Base-by-base conservation (phyloP, 305 asterid species). In the Fraxinus albicans region DNA sequence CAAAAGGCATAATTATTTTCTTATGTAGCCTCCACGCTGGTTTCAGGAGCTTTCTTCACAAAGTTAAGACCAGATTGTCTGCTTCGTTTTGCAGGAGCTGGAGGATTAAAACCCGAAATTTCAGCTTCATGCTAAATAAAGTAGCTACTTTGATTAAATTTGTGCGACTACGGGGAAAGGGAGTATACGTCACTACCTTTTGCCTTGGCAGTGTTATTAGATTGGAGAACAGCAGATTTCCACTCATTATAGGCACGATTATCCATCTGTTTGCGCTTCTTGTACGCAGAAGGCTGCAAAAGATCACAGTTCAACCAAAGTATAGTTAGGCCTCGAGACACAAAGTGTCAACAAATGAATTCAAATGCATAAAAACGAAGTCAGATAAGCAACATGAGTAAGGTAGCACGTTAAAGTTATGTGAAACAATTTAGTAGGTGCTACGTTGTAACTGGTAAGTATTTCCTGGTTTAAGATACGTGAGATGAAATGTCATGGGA, bases 181-280 rank as follows among this genome's bases (percentile, higher is more conserved):
- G 70, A 8, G 36, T 8, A 55, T 8, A 40, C 10, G 8, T 79
- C 50, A 13, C 42, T 86, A 94, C 99, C 97, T 90, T 86, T 85
- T 42, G 80, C 86, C 82, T 90, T 86, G 85, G 69, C 78, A 50
- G 69, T 88, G 40, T 84, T 82, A 65, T 89, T 96, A 9, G 97
- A 91, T 84, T 88, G 89, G 29, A 93, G 77, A 76, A 96, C 99
- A 17, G 93, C 81, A 1, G 95, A 92, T 88, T 90, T 96, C 98
- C 98, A 94, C 33, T 88, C 92, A 67, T 91, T 88, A 1, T 93
- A 95, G 36, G 85, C 90, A 0, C 76, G 81, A 47, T 88, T 82
- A 19, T 94, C 94, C 86, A 82, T 88, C 53, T 82, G 88, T 86
- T 94, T 96, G 8, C 91, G 94, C 86, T 93, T 95, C 92, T 89